Evolutionary conservation across 177 flowering plant genomes (phyloP).

Genomic region (Telopea speciosissima): DNA sequence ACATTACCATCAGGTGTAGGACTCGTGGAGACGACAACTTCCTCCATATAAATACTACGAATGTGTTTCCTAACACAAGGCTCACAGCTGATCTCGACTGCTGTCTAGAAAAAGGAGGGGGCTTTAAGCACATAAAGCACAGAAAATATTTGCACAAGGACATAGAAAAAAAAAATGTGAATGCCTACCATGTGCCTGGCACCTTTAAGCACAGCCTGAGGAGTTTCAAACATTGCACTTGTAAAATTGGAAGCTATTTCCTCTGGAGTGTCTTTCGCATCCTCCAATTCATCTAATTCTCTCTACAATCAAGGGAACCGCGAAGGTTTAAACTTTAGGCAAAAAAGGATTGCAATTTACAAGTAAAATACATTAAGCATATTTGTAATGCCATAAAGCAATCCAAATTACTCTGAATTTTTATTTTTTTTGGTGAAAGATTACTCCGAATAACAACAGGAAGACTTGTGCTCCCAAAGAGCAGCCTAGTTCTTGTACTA

Average conservation of each 20-base stretch:
- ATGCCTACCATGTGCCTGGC: conserved; percentile 92
- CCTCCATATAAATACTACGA: conserved; percentile 65
- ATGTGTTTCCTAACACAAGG: conserved; percentile 80
- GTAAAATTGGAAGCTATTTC: conserved; percentile 75
- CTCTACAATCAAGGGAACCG: conserved; percentile 29
- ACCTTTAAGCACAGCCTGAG: conserved; percentile 81
- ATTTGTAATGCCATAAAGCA: too few species aligned
- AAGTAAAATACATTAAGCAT: not conserved
- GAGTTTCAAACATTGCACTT: conserved; percentile 72
- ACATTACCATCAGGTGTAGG: conserved; percentile 75
- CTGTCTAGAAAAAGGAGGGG: conserved; percentile 51
- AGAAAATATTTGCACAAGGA: not conserved
- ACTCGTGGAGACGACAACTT: conserved; percentile 68
- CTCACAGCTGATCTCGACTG: conserved; percentile 90
- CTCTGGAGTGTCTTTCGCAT: conserved; percentile 88
- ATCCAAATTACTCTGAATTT: too few species aligned
- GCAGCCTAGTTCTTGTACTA: too few species aligned
- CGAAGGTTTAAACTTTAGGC: not conserved
- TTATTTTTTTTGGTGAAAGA: too few species aligned
- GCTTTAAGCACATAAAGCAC: not conserved
- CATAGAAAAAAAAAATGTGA: not conserved
- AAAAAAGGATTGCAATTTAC: not conserved
- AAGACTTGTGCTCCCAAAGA: too few species aligned
- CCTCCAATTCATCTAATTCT: conserved; percentile 51
- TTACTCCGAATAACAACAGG: too few species aligned